Conservation (phyloP, 2,329 filamentous ascomycete species). For the Claviceps spartinae region DNA sequence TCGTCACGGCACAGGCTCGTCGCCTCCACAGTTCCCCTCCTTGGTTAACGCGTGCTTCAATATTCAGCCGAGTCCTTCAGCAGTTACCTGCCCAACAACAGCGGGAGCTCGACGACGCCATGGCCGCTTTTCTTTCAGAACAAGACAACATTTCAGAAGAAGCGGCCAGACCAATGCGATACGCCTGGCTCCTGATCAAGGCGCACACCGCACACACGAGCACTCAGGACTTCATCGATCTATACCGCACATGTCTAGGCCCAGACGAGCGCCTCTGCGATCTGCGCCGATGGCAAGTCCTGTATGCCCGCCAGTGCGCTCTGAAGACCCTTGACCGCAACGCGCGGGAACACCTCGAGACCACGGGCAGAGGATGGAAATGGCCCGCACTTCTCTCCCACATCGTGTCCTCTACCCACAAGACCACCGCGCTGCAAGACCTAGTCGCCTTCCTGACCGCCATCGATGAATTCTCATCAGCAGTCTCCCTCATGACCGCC, state of each 20-base stretch:
- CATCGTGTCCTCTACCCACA: slow-evolving; percentile 2
- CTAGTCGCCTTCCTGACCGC: slow-evolving; percentile 7
- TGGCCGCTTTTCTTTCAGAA: slow-evolving; percentile 7
- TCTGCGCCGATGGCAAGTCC: slow-evolving; percentile 13
- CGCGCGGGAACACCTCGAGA: not conserved
- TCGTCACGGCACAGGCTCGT: slow-evolving; percentile 10
- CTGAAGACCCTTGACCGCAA: slow-evolving; percentile 2
- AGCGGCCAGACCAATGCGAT: slow-evolving; percentile 6
- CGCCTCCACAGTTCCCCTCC: slow-evolving; percentile 7
- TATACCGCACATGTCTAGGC: slow-evolving; percentile 2
- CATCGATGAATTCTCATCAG: slow-evolving; percentile 7
- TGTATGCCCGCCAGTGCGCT: slow-evolving; percentile 8
- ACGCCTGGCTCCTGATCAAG: slow-evolving; percentile 12
- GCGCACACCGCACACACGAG: slow-evolving; percentile 8
- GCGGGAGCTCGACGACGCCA: slow-evolving; percentile 4
- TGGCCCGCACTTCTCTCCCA: slow-evolving; percentile 9
- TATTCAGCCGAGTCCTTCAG: slow-evolving; percentile 9
- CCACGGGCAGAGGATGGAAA: not conserved
- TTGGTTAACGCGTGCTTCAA: slow-evolving; percentile 9
- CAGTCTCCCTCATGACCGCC: slow-evolving; percentile 4
- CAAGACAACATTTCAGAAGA: slow-evolving; percentile 6
- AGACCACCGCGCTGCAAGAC: slow-evolving; percentile 4
- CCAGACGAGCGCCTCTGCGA: slow-evolving; percentile 2
- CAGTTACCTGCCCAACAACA: slow-evolving; percentile 5
- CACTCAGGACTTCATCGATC: slow-evolving; percentile 7